Conservation (phyloP, 1,139 yeast genomes). For the Hansenula sp. region DNA sequence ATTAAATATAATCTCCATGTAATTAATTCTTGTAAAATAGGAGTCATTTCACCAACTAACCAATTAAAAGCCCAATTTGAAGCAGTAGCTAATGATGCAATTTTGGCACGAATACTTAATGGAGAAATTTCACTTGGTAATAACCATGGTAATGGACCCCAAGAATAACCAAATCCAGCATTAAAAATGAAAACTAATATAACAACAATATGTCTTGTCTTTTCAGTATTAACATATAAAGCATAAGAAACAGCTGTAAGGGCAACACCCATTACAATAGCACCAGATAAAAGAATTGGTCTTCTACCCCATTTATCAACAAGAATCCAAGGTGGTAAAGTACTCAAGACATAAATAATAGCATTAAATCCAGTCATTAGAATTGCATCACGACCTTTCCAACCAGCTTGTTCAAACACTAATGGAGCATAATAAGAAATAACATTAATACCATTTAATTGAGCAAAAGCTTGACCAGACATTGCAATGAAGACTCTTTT, state of each 20-base stretch:
- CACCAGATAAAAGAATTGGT: constrained; percentile 74
- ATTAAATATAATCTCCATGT: constrained; percentile 79
- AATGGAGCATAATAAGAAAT: constrained; percentile 91
- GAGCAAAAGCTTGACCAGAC: constrained; percentile 89
- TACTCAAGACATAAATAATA: constrained; percentile 65
- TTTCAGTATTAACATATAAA: constrained; percentile 50
- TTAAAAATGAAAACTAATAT: constrained; percentile 72
- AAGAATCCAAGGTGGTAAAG: constrained; percentile 88
- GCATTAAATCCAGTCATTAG: constrained; percentile 92
- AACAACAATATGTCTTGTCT: constrained; percentile 73
- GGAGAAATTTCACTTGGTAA: constrained; percentile 89
- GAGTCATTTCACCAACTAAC: constrained; percentile 88
- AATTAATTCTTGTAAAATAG: constrained; percentile 71
- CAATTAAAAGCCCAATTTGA: constrained; percentile 95
- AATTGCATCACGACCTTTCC: constrained; percentile 85
- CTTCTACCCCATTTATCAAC: constrained; percentile 92
- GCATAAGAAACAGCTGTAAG: constrained; percentile 64
- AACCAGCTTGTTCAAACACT: constrained; percentile 92
- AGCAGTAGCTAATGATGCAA: constrained; percentile 88
- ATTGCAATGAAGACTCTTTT: constrained; percentile 84
- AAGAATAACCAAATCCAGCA: constrained; percentile 80
- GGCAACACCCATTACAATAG: constrained; percentile 72
- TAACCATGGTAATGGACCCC: constrained; percentile 97
- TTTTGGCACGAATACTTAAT: constrained; percentile 81
- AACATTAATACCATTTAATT: constrained; percentile 87